phyloP scores from a whole-genome alignment of 1,284 basidiomycete species.

The Cryptococcus sp. region DNA sequence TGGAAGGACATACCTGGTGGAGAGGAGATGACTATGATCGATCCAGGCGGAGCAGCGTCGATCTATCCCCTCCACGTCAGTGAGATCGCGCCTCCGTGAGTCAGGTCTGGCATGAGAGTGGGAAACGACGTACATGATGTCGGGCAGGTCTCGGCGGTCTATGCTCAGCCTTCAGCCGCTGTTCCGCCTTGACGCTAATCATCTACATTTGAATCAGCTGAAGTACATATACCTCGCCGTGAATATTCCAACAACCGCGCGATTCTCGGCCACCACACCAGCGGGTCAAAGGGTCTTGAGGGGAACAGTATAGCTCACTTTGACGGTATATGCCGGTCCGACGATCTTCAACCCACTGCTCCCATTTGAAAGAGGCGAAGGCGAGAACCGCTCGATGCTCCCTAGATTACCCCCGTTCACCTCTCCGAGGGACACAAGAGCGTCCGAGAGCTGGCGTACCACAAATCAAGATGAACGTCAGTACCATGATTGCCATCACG shows the following conservation, averaged over 20 bases:
- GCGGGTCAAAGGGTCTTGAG: too few relatives aligned
- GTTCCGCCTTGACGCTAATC: background rate
- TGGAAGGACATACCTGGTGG: slow-evolving; percentile 63
- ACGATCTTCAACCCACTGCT: slow-evolving; percentile 57
- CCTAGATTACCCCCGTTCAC: slow-evolving; percentile 78
- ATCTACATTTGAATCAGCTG: background rate
- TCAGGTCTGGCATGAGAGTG: background rate
- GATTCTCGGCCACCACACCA: too few relatives aligned
- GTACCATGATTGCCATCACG: background rate
- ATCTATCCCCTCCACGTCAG: slow-evolving; percentile 47
- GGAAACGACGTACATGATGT: background rate
- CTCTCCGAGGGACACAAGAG: slow-evolving; percentile 78
- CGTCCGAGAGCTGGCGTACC: slow-evolving; percentile 76
- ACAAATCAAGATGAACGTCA: background rate
- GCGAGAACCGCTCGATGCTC: slow-evolving; percentile 68
- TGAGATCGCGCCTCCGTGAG: background rate
- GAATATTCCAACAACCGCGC: background rate
- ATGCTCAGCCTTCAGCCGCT: background rate
- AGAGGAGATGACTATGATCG: slow-evolving; percentile 74
- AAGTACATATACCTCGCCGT: background rate
- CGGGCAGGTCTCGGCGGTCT: background rate
- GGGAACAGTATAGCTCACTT: slow-evolving; percentile 46
- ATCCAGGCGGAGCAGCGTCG: slow-evolving; percentile 69
- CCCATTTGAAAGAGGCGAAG: slow-evolving; percentile 46
- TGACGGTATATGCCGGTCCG: slow-evolving; percentile 86